Percentiles rank a stretch among this genome's conserved stretches.
Evolutionary conservation across 2,329 filamentous ascomycete genomes (phyloP).

Genomic region (Cladobotryum mycophilum): DNA sequence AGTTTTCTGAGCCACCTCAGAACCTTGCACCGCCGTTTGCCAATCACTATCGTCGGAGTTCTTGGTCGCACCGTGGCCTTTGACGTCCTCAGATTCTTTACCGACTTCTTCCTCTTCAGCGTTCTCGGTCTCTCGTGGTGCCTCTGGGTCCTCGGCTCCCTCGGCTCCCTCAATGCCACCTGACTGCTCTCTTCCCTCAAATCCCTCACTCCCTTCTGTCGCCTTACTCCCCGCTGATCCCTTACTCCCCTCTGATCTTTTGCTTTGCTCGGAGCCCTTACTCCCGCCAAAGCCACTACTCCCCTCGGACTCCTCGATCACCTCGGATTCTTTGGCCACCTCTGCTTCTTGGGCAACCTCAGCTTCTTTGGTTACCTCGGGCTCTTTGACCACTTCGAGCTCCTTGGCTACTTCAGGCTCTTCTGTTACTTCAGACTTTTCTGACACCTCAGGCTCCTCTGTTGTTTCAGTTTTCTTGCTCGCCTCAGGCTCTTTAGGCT

Average conservation of each 20-base stretch:
- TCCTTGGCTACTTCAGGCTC: not conserved
- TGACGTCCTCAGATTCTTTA: constrained; percentile 5
- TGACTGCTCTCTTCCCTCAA: too few species aligned
- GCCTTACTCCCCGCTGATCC: not conserved
- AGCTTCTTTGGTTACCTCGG: not conserved
- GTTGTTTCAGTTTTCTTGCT: not conserved
- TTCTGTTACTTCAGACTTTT: not conserved
- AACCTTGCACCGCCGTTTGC: not conserved
- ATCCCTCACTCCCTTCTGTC: too few species aligned
- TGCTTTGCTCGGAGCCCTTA: not conserved
- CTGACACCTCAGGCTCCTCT: not conserved
- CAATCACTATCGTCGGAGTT: not conserved
- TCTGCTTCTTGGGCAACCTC: not conserved
- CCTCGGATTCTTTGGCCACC: not conserved
- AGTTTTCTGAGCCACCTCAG: not conserved
- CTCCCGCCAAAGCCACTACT: not conserved
- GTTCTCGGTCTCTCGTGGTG: not conserved
- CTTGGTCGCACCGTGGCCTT: not conserved
- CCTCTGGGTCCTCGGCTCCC: not conserved
- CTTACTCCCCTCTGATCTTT: not conserved
- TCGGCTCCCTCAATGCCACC: not conserved
- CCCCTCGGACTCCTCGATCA: not conserved
- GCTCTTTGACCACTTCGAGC: not conserved
- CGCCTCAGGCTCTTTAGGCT: not conserved
- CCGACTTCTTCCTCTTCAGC: not conserved